Evolutionary conservation across 805 yeast species (phyloP), one percentile per base, ranked within the genome.

Genomic region (Pichia nakasei): DNA sequence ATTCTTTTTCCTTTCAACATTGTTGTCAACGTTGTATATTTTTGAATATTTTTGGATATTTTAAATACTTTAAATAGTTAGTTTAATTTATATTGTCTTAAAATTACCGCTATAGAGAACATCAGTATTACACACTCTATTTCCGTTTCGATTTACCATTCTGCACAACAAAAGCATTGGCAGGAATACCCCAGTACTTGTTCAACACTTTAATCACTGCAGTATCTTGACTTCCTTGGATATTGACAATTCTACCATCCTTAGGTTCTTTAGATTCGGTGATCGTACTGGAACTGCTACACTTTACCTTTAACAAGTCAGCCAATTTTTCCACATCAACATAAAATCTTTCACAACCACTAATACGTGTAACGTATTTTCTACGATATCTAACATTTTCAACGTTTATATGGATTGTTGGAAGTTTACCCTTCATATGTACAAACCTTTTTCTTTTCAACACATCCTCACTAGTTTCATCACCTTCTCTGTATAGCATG

Each of bases 171-270:
- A 32, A 7, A 81, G 82, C 84, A 17, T 70, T 60, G 4, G 72
- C 59, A 21, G 82, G 80, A 22, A 91, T 63, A 0, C 95, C 95
- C 42, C 69, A 67, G 46, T 77, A 67, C 5, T 65, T 66, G 37
- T 65, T 70, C 45, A 89, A 63, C 37, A 81, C 59, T 2, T 79
- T 81, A n/a, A 70, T 65, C 11, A 83, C 76, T 0, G 72, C 59
- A 38, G 76, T 72, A 21, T 79, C 78, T 58, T 91, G 97, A 2
- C 91, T 84, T 0, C 98, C 98, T 65, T 93, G 97, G 2, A 93
- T 95, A 38, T 79, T 72, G 4, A 93, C 87, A 54, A 85, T 94
- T 35, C 69, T 60, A 0, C 73, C 55, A 33, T 70, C 73, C 41
- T 75, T 72, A 34, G 73, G 75, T 15, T 48, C 46, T 15, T 68